Evolutionary conservation across 2,329 filamentous ascomycete genomes (phyloP).

Genomic region (Thermomyces lanuginosus): DNA sequence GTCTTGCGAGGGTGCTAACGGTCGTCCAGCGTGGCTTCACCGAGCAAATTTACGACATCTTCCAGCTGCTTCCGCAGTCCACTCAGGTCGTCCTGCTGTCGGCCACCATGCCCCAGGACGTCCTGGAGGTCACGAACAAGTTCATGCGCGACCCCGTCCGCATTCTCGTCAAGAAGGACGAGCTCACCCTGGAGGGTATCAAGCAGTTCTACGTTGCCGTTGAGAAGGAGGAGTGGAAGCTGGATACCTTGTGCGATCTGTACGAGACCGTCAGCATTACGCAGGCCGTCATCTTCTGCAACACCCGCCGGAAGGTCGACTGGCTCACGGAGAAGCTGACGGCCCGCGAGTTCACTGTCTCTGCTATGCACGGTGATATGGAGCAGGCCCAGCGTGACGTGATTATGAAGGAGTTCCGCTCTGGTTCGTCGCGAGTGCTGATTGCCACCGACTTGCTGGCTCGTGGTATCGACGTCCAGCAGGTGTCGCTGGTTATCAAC

Average conservation of each 20-base stretch:
- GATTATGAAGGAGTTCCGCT: conserved; percentile 99
- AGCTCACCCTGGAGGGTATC: conserved; percentile 98
- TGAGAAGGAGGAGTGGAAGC: conserved; percentile 99
- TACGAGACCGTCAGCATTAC: conserved; percentile 99
- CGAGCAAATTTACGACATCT: conserved; percentile 99
- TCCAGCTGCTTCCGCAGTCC: conserved; percentile 93
- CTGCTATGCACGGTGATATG: conserved; percentile 99
- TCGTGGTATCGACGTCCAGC: conserved; percentile 99
- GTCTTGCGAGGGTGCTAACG: conserved; percentile 2
- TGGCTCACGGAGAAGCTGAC: conserved; percentile 99
- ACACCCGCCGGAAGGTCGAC: conserved; percentile 99
- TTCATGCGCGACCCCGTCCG: conserved; percentile 99
- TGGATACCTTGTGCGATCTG: conserved; percentile 94
- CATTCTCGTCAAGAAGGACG: conserved; percentile 98
- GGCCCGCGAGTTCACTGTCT: conserved; percentile 96
- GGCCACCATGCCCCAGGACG: conserved; percentile 97
- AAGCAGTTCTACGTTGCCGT: conserved; percentile 99
- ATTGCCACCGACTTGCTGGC: conserved; percentile 96
- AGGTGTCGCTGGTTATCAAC: conserved; percentile 99
- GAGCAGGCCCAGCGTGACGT: conserved; percentile 93
- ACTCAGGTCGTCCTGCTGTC: conserved; percentile 97
- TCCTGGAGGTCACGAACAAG: conserved; percentile 98
- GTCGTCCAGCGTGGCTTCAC: conserved; percentile 72
- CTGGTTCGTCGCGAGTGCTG: conserved; percentile 92
- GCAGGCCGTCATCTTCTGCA: conserved; percentile 99